These are phyloP conservation scores for Hymenoscyphus fraxineus DNA, from an alignment of 2,329 filamentous ascomycete species.

Conservation along the genomic window DNA sequence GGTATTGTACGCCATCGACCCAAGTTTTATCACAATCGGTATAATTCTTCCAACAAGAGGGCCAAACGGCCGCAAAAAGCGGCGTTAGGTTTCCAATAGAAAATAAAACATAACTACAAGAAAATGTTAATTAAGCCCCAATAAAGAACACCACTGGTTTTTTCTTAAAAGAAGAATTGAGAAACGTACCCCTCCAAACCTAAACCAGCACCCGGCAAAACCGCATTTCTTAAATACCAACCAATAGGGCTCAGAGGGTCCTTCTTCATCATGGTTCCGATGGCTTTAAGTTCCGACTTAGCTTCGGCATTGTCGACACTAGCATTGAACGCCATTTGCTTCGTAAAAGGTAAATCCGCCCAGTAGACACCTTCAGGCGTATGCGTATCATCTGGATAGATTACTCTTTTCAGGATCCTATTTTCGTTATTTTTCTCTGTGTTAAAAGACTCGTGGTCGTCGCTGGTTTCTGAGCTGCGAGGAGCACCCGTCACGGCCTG, in stretches of 20 bases:
- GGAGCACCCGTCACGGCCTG: slow-evolving; percentile 28
- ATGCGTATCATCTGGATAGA: slow-evolving; percentile 86
- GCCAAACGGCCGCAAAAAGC: slow-evolving; percentile 73
- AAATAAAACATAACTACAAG: slow-evolving; percentile 78
- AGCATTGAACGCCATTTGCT: slow-evolving; percentile 73
- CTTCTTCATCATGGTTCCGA: slow-evolving; percentile 78
- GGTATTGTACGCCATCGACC: slow-evolving; percentile 80
- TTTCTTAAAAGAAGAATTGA: too few species aligned
- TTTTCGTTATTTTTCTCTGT: slow-evolving; percentile 41
- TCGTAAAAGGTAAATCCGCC: slow-evolving; percentile 72
- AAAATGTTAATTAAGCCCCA: slow-evolving; percentile 11
- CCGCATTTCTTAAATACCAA: slow-evolving; percentile 86
- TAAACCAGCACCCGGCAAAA: slow-evolving; percentile 87
- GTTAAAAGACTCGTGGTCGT: slow-evolving; percentile 26
- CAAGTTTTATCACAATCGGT: slow-evolving; percentile 72
- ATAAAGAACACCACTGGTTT: not conserved
- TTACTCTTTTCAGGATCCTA: slow-evolving; percentile 70
- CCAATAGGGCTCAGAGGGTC: slow-evolving; percentile 80
- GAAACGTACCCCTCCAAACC: slow-evolving; percentile 70
- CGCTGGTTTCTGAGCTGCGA: slow-evolving; percentile 34
- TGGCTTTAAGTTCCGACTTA: slow-evolving; percentile 58
- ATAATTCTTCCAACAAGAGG: slow-evolving; percentile 67
- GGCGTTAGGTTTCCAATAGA: slow-evolving; percentile 91
- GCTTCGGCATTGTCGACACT: slow-evolving; percentile 70
- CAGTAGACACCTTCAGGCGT: slow-evolving; percentile 81